phyloP scores from a whole-genome alignment of 108 stramenopile species.

The Skeletonema marinoi region DNA sequence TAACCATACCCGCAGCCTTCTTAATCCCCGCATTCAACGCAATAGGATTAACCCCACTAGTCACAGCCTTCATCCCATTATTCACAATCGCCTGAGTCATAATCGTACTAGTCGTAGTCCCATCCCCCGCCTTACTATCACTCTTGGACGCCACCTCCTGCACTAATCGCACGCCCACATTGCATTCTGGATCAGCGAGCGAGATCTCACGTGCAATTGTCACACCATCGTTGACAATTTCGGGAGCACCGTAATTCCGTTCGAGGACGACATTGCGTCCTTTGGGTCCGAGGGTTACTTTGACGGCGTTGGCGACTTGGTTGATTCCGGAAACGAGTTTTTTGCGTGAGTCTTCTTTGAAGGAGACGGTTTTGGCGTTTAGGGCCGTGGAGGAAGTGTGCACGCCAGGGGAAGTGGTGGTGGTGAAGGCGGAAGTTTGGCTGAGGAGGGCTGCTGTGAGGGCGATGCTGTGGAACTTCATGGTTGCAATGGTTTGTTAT shows the following conservation, averaged over 20 bases:
- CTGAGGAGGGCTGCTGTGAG: no score
- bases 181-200: slow-evolving; percentile 88
- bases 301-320: slow-evolving; percentile 95
- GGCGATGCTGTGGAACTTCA: no score
- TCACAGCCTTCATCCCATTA: slow-evolving; percentile 92
- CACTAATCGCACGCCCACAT: slow-evolving; percentile 92
- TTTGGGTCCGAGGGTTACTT: slow-evolving; percentile 96
- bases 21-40: slow-evolving; percentile 90
- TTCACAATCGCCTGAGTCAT: slow-evolving; percentile 97
- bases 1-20: slow-evolving; percentile 76
- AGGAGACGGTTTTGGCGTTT: slow-evolving; percentile 83
- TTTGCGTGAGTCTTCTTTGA: slow-evolving; percentile 88
- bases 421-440: no score
- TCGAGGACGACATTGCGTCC: slow-evolving; percentile 97
- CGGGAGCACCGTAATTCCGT: slow-evolving; percentile 94
- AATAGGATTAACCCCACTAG: slow-evolving; percentile 93
- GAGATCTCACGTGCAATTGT: slow-evolving; percentile 93
- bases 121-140: slow-evolving; percentile 96
- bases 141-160: slow-evolving; percentile 96
- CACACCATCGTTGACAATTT: slow-evolving; percentile 97
- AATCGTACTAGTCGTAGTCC: slow-evolving; percentile 96
- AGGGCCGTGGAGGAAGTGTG: slow-evolving; percentile 14
- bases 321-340: slow-evolving; percentile 94
- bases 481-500: no score
- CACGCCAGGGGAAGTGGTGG: no score